These are phyloP conservation scores for Plectosphaerella cucumerina DNA, from an alignment of 2,329 filamentous ascomycete genomes.

Conservation along the genomic window DNA sequence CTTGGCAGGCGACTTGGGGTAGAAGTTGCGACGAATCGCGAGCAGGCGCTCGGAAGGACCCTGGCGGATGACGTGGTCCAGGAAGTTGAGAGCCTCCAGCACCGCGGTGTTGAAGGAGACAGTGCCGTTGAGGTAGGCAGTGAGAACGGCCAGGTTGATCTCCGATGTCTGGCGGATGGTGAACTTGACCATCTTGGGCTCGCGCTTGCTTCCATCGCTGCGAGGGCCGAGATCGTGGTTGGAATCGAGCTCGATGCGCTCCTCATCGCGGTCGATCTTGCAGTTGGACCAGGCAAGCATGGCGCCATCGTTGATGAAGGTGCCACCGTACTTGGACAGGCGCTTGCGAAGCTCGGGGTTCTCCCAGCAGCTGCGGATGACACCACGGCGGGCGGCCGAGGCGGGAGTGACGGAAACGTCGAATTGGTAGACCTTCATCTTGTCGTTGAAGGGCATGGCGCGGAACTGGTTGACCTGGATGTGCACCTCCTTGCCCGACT, in stretches of 20 bases:
- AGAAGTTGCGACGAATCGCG: constrained; percentile 80
- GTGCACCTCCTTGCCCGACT: constrained; percentile 47
- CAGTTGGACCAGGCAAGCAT: constrained; percentile 71
- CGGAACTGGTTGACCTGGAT: constrained; percentile 72
- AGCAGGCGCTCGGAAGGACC: constrained; percentile 64
- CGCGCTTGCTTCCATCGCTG: constrained; percentile 1
- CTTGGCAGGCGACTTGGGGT: constrained; percentile 49
- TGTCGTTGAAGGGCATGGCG: constrained; percentile 54
- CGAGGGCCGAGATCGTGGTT: constrained; percentile 57
- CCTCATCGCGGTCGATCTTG: constrained; percentile 39
- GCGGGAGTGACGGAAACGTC: constrained; percentile 69
- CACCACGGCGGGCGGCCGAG: constrained; percentile 53
- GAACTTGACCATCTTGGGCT: constrained; percentile 33
- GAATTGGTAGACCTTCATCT: constrained; percentile 70
- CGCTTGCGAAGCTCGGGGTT: constrained; percentile 53
- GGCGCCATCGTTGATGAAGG: constrained; percentile 76
- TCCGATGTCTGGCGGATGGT: constrained; percentile 60
- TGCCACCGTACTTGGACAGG: constrained; percentile 41
- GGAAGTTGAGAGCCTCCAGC: constrained; percentile 80
- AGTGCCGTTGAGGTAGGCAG: constrained; percentile 59
- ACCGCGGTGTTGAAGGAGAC: constrained; percentile 61
- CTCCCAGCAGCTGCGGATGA: constrained; percentile 75
- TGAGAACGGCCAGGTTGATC: constrained; percentile 64
- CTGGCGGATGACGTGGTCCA: constrained; percentile 85
- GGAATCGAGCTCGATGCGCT: constrained; percentile 64